Conservation (phyloP, 805 yeast species). For the Metschnikowia lunata region DNA sequence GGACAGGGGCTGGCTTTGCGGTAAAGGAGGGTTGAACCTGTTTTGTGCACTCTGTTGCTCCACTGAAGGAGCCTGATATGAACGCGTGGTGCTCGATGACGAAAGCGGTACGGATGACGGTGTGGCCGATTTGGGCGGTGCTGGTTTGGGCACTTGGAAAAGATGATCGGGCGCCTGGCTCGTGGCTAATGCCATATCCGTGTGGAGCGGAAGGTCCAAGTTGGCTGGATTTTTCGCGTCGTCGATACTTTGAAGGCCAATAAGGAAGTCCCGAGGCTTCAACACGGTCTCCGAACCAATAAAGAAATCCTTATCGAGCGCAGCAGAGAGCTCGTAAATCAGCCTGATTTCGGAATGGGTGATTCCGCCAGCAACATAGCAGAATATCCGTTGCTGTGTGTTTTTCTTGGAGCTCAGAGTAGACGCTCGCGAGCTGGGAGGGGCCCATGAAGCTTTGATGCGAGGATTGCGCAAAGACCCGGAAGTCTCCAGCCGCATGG, state of each 20-base stretch:
- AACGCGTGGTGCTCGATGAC: too few relatives aligned
- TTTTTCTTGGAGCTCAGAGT: conserved; percentile 3
- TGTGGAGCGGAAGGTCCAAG: conserved; percentile 32
- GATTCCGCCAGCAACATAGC: conserved; percentile 86
- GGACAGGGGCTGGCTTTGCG: conserved; percentile 2
- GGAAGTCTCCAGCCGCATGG: neutral
- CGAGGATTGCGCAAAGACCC: conserved; percentile 17
- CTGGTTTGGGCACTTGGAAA: conserved; percentile 10
- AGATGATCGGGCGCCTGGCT: conserved; percentile 17
- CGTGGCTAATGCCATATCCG: conserved; percentile 10
- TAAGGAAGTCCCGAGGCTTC: conserved; percentile 48
- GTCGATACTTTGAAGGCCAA: conserved; percentile 41
- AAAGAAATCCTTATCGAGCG: conserved; percentile 66
- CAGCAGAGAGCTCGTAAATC: conserved; percentile 61
- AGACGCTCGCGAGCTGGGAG: conserved; percentile 16
- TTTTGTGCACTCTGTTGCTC: neutral
- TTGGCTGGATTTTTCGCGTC: conserved; percentile 32
- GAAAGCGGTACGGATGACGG: neutral
- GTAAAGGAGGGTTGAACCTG: neutral
- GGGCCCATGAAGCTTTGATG: conserved; percentile 21
- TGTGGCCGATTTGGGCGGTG: neutral
- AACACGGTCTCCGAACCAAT: conserved; percentile 28
- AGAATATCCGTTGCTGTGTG: conserved; percentile 63
- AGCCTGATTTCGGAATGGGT: conserved; percentile 79
- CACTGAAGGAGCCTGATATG: neutral